Percentiles rank a stretch among this genome's conserved stretches.
Evolutionary conservation across 169 alveolate species (phyloP).

Genomic region (Cryptosporidium felis): DNA sequence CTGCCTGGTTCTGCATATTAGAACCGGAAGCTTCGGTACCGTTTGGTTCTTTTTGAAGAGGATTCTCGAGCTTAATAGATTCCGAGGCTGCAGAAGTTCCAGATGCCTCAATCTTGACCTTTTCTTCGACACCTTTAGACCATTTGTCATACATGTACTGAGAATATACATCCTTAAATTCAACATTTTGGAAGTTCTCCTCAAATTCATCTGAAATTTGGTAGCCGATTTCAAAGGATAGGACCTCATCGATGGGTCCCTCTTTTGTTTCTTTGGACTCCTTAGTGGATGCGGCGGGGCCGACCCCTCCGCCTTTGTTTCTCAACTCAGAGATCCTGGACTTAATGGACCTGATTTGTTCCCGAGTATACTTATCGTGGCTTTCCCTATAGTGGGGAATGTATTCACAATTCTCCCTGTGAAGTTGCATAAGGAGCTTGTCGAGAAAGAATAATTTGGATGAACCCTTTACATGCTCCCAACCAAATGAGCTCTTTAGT

Average conservation of each 20-base stretch:
- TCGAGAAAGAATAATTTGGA: slow-evolving; percentile 88
- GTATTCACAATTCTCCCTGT: slow-evolving; percentile 82
- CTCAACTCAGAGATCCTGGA: slow-evolving; percentile 50
- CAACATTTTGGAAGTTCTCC: slow-evolving; percentile 8
- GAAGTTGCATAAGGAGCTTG: slow-evolving; percentile 86
- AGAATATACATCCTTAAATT: slow-evolving; percentile 41
- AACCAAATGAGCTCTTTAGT: slow-evolving; percentile 77
- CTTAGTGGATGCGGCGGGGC: not conserved
- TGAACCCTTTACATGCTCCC: slow-evolving; percentile 84
- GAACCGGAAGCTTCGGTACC: no score
- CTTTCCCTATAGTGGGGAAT: slow-evolving; percentile 79
- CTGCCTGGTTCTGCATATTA: no score
- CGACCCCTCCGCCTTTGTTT: slow-evolving; percentile 21
- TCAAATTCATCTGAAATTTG: slow-evolving; percentile 44
- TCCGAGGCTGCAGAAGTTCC: no score
- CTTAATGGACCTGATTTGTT: slow-evolving; percentile 58
- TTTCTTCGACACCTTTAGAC: slow-evolving; percentile 8
- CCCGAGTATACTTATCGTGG: slow-evolving; percentile 40
- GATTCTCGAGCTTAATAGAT: not conserved
- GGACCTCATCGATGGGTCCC: not conserved
- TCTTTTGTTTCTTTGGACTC: not conserved
- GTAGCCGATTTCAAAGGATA: slow-evolving; percentile 34
- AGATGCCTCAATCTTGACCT: slow-evolving; percentile 17
- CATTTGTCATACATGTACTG: slow-evolving; percentile 67
- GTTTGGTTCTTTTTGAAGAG: no score